Conservation (phyloP, 805 yeast species). For the Sungouiozyma ichnusensis region DNA sequence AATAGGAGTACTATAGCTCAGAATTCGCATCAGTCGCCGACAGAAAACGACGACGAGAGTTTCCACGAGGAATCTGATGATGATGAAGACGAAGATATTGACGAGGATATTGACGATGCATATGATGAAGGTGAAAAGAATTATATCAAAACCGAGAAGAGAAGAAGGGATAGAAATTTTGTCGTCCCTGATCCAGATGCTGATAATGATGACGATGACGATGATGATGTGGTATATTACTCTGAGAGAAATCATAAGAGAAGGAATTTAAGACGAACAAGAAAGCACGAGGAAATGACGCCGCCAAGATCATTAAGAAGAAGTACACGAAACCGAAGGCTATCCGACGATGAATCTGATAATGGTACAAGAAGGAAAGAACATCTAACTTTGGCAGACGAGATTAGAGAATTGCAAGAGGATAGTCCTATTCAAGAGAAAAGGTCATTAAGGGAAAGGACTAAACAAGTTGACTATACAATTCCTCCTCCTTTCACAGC, state of each 20-base stretch:
- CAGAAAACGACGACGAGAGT: conserved; percentile 26
- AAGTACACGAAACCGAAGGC: background rate
- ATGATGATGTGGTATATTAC: conserved; percentile 4
- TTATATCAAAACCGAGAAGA: conserved; percentile 7
- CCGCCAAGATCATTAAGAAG: conserved; percentile 3
- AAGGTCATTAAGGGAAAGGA: conserved; percentile 49
- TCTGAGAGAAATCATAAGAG: conserved; percentile 9
- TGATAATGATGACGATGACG: conserved; percentile 20
- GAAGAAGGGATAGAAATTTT: conserved; percentile 15
- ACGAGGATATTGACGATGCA: conserved; percentile 31
- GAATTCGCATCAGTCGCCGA: background rate
- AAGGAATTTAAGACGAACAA: conserved; percentile 2
- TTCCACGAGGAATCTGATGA: conserved; percentile 28
- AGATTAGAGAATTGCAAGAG: conserved; percentile 53
- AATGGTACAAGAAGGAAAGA: conserved; percentile 13
- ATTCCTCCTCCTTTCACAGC: conserved; percentile 68
- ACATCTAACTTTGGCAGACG: conserved; percentile 43
- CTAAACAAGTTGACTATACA: conserved; percentile 68
- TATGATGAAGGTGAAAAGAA: conserved; percentile 16
- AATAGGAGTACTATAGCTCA: conserved; percentile 4
- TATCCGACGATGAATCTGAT: conserved; percentile 13
- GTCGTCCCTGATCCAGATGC: conserved; percentile 26
- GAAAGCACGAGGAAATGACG: conserved; percentile 1
- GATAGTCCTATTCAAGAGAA: conserved; percentile 47
- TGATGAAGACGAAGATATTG: conserved; percentile 28